Evolutionary conservation across 225 moss, liverwort and hornwort genomes (phyloP).

Genomic region (Climacium dendroides): DNA sequence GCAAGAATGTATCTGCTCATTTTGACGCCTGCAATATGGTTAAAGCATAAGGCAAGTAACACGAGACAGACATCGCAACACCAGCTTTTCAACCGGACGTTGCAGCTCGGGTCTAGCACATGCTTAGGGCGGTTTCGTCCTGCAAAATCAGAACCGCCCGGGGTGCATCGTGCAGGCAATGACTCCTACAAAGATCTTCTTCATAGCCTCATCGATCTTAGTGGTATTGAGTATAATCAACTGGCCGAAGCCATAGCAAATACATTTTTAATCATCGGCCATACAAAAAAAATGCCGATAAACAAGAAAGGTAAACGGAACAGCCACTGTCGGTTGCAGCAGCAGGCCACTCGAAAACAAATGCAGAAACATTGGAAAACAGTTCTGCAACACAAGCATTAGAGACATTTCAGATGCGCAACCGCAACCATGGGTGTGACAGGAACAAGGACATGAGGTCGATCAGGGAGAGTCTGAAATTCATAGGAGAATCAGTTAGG

Average conservation of each 20-base stretch:
- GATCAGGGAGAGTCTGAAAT: rapidly evolving
- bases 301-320: not conserved
- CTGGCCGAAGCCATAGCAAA: slow-evolving; percentile 37
- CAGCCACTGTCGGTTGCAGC: not conserved
- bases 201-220: slow-evolving; percentile 39
- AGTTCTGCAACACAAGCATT: not conserved
- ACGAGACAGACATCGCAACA: slow-evolving; percentile 19
- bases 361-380: rapidly evolving
- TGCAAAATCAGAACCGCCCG: slow-evolving; percentile 19
- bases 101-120: slow-evolving; percentile 6
- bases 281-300: rapidly evolving
- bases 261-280: slow-evolving; percentile 26
- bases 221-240: slow-evolving; percentile 41
- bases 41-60: slow-evolving; percentile 33
- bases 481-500: not conserved
- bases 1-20: slow-evolving; percentile 2
- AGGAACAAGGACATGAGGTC: rapidly evolving
- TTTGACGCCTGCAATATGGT: slow-evolving; percentile 27
- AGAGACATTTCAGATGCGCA: rapidly evolving
- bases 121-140: slow-evolving; percentile 37
- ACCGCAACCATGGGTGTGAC: too few species aligned
- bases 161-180: slow-evolving; percentile 16
- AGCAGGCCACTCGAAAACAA: not conserved
- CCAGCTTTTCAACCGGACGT: slow-evolving; percentile 10
- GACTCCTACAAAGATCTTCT: not conserved